These are phyloP conservation scores for Nitzschia inconspicua DNA, from an alignment of 108 stramenopile genomes.

Conservation along the genomic window DNA sequence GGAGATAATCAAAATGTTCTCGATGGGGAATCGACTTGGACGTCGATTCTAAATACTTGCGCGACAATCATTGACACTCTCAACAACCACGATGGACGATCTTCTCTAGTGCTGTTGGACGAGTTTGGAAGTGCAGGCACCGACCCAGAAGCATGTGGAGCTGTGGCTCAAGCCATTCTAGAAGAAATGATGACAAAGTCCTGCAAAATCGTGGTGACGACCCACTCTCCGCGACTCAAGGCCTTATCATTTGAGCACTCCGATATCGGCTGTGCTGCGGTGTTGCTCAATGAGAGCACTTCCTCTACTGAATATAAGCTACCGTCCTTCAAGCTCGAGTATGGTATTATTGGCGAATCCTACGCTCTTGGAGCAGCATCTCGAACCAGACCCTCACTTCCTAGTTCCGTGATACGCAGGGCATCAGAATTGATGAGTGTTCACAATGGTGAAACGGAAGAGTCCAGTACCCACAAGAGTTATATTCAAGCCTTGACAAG, in stretches of 20 bases:
- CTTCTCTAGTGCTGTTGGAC: constrained; percentile 59
- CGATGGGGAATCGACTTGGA: constrained; percentile 71
- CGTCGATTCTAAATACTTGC: constrained; percentile 56
- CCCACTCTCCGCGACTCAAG: constrained; percentile 77
- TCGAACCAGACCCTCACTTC: constrained; percentile 47
- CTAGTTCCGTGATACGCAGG: constrained; percentile 59
- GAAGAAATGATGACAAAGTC: constrained; percentile 47
- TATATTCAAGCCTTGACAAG: constrained; percentile 32
- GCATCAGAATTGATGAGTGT: constrained; percentile 44
- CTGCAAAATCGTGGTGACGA: constrained; percentile 69
- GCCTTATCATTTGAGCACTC: constrained; percentile 49
- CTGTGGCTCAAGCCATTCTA: constrained; percentile 69
- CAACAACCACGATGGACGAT: neutral
- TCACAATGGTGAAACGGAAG: constrained; percentile 17
- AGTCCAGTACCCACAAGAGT: constrained; percentile 5
- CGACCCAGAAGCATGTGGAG: constrained; percentile 68
- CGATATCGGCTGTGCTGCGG: constrained; percentile 63
- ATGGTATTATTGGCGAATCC: constrained; percentile 75
- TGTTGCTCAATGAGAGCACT: constrained; percentile 30
- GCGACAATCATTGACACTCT: constrained; percentile 46
- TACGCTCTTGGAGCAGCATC: constrained; percentile 69
- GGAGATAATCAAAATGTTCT: constrained; percentile 69
- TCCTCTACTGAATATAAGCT: constrained; percentile 2
- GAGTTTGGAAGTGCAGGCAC: constrained; percentile 83
- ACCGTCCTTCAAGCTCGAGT: constrained; percentile 60